A percentile compares a stretch with the other conserved stretches of the same genome.
These are phyloP conservation scores for Populus trichocarpa DNA, from an alignment of 441 rosid genomes.

Conservation along the genomic window DNA sequence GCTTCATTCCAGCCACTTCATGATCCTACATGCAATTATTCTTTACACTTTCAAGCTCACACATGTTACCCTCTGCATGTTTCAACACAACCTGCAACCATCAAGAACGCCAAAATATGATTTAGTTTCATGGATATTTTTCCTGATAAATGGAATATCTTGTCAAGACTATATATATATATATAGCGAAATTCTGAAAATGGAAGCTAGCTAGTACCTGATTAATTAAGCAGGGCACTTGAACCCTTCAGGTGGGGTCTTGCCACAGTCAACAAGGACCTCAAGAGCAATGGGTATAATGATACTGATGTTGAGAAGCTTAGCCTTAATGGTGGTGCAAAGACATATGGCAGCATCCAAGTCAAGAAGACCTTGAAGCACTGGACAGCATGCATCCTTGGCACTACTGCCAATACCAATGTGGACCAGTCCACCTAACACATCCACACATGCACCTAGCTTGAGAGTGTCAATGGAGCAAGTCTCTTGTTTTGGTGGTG, in stretches of 20 bases:
- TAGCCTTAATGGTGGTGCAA: constrained; percentile 70
- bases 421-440: constrained; percentile 66
- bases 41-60: not conserved
- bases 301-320: constrained; percentile 61
- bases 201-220: not conserved
- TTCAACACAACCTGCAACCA: not conserved
- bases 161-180: not conserved
- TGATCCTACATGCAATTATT: not conserved
- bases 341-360: constrained; percentile 80
- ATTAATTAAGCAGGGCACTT: constrained; percentile 41
- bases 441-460: constrained; percentile 72
- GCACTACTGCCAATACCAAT: constrained; percentile 56
- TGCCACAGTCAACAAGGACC: constrained; percentile 73
- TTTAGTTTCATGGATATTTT: too few relatives aligned
- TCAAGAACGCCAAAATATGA: not conserved
- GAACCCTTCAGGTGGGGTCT: constrained; percentile 70
- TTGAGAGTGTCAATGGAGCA: constrained; percentile 71
- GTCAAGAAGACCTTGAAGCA: constrained; percentile 60
- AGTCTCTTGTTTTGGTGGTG: constrained; percentile 25
- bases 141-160: not conserved
- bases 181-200: not conserved
- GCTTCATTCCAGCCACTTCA: not conserved
- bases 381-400: constrained; percentile 67
- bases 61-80: not conserved
- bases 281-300: constrained; percentile 70